Conservation (phyloP, 441 rosid genomes). For the Bruguiera hainesii region DNA sequence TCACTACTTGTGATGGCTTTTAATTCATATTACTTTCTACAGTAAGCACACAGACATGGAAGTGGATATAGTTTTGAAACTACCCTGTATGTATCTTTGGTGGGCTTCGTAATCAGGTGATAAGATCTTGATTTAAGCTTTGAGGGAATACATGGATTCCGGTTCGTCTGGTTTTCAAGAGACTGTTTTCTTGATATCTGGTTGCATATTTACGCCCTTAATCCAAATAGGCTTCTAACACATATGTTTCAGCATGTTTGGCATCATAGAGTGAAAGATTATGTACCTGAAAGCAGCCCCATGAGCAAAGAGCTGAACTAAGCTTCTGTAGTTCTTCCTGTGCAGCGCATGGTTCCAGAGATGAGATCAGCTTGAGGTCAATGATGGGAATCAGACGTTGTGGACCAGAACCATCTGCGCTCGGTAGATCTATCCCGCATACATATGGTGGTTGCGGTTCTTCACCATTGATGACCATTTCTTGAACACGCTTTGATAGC, state of each 20-base stretch:
- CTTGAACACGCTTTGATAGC: conserved; percentile 45
- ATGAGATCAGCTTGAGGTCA: conserved; percentile 30
- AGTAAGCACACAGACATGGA: too few relatives aligned
- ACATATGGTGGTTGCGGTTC: conserved; percentile 34
- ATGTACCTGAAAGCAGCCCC: conserved; percentile 60
- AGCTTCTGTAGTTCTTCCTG: conserved; percentile 44
- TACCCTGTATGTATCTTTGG: too few relatives aligned
- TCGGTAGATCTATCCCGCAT: conserved; percentile 22
- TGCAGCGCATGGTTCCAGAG: conserved; percentile 18
- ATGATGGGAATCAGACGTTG: conserved; percentile 30
- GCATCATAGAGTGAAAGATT: not conserved
- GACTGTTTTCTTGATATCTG: not conserved
- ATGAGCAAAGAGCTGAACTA: conserved; percentile 44
- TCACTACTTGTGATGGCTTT: conserved; percentile 10
- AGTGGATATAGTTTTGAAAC: too few relatives aligned
- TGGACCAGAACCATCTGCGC: conserved; percentile 8
- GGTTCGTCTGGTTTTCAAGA: too few relatives aligned
- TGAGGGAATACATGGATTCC: too few relatives aligned
- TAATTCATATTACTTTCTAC: too few relatives aligned
- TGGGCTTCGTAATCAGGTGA: too few relatives aligned
- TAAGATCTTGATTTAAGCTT: too few relatives aligned
- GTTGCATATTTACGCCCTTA: not conserved
- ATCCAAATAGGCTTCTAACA: not conserved
- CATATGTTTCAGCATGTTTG: too few relatives aligned
- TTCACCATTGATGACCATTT: conserved; percentile 38